These are phyloP conservation scores for Lichtheimia ornata DNA, from an alignment of 371 early-diverging fungal genomes.

Conservation along the genomic window DNA sequence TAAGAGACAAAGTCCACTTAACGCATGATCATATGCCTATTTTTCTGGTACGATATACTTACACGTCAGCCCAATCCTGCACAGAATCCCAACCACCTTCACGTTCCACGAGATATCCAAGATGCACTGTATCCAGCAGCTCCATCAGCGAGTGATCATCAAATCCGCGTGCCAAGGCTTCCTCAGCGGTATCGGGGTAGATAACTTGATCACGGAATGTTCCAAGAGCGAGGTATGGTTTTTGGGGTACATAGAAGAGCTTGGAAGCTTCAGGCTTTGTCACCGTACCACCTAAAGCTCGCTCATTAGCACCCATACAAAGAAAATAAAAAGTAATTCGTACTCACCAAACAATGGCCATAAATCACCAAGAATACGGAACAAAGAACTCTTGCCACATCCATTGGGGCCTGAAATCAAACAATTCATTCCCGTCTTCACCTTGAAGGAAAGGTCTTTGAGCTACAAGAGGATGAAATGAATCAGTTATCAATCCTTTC, in stretches of 20 bases:
- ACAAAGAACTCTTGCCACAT: slow-evolving; percentile 87
- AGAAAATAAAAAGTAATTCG: not conserved
- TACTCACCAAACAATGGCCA: slow-evolving; percentile 78
- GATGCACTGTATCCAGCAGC: slow-evolving; percentile 71
- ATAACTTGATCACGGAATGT: slow-evolving; percentile 91
- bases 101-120: slow-evolving; percentile 72
- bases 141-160: slow-evolving; percentile 66
- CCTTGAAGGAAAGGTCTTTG: slow-evolving; percentile 79
- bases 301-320: not conserved
- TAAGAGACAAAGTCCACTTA: not conserved
- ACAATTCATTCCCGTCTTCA: slow-evolving; percentile 81
- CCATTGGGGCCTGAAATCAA: slow-evolving; percentile 94
- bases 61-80: slow-evolving; percentile 82
- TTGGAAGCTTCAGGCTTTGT: slow-evolving; percentile 77
- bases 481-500: not conserved
- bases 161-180: slow-evolving; percentile 55
- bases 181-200: slow-evolving; percentile 71
- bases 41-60: slow-evolving; percentile 12
- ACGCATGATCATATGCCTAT: not conserved
- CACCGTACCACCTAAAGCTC: slow-evolving; percentile 69
- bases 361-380: slow-evolving; percentile 92
- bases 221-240: slow-evolving; percentile 90
- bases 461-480: slow-evolving; percentile 21
- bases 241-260: slow-evolving; percentile 94
- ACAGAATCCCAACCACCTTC: slow-evolving; percentile 88